Conservation (phyloP, 1,284 basidiomycete genomes). For the Melampsora medusae region DNA sequence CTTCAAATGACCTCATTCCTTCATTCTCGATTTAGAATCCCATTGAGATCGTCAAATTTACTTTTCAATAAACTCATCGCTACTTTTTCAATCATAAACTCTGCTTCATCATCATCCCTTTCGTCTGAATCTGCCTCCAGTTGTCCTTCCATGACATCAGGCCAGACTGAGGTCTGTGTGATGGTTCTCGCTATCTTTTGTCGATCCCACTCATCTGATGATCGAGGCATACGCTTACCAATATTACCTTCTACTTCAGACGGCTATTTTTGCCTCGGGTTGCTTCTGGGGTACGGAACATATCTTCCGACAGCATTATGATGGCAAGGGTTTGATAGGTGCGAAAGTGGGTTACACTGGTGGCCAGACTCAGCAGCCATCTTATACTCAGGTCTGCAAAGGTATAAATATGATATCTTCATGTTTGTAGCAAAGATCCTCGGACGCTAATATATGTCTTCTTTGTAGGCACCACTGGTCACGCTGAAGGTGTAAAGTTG, state of each 20-base stretch:
- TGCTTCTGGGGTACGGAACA: conserved; percentile 59
- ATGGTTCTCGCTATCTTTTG: no score
- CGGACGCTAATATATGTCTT: neutral
- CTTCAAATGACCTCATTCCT: no score
- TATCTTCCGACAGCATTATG: conserved; percentile 47
- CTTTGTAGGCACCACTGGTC: conserved; percentile 68
- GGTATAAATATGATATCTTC: conserved; percentile 2
- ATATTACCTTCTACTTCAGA: neutral
- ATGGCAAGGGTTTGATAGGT: conserved; percentile 29
- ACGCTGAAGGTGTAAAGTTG: conserved; percentile 84
- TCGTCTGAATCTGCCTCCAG: no score
- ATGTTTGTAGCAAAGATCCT: neutral
- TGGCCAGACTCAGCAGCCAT: conserved; percentile 22
- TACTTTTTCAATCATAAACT: no score
- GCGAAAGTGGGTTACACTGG: conserved; percentile 41
- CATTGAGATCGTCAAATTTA: no score
- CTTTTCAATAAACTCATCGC: no score
- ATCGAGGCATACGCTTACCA: no score
- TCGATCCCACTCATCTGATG: no score
- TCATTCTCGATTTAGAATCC: no score
- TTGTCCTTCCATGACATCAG: no score
- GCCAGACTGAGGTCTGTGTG: no score
- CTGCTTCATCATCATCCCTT: no score
- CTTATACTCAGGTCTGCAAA: conserved; percentile 37
- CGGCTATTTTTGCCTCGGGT: conserved; percentile 73